These are phyloP conservation scores for Collybia sordida DNA, from an alignment of 768 basidiomycete genomes.

Conservation along the genomic window DNA sequence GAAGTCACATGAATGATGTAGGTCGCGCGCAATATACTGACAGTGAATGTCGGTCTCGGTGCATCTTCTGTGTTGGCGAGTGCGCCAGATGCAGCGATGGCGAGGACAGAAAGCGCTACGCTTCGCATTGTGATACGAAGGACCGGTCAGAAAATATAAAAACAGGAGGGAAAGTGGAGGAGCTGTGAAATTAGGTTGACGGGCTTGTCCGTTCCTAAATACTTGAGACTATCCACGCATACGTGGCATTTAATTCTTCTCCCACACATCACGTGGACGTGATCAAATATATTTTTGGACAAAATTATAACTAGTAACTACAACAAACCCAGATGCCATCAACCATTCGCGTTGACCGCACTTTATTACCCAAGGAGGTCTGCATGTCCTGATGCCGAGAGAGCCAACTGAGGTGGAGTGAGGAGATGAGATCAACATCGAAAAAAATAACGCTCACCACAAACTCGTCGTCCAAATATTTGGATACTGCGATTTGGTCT, in stretches of 20 bases:
- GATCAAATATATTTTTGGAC: constrained; percentile 10
- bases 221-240: constrained; percentile 26
- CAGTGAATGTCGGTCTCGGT: constrained; percentile 70
- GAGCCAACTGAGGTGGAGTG: constrained; percentile 60
- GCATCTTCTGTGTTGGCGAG: constrained; percentile 57
- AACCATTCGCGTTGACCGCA: constrained; percentile 13
- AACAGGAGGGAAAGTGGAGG: constrained; percentile 35
- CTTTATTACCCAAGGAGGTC: constrained; percentile 70
- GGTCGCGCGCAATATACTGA: constrained; percentile 28
- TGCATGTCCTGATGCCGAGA: constrained; percentile 95
- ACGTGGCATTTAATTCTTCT: constrained; percentile 41
- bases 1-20: constrained; percentile 9
- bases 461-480: constrained; percentile 97
- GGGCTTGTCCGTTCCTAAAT: constrained; percentile 32
- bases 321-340: not conserved
- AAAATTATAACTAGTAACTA: constrained; percentile 3
- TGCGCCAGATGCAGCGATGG: constrained; percentile 62
- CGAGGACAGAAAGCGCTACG: constrained; percentile 79
- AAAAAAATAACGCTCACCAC: constrained; percentile 55
- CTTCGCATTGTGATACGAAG: constrained; percentile 86
- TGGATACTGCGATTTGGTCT: constrained; percentile 96
- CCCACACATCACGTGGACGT: constrained; percentile 40
- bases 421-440: constrained; percentile 8
- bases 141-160: constrained; percentile 41
- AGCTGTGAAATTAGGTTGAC: constrained; percentile 23